Evolutionary conservation across 257 asterid genomes (phyloP), one percentile per base, ranked within the genome.

Genomic region (Henckelia pumila): DNA sequence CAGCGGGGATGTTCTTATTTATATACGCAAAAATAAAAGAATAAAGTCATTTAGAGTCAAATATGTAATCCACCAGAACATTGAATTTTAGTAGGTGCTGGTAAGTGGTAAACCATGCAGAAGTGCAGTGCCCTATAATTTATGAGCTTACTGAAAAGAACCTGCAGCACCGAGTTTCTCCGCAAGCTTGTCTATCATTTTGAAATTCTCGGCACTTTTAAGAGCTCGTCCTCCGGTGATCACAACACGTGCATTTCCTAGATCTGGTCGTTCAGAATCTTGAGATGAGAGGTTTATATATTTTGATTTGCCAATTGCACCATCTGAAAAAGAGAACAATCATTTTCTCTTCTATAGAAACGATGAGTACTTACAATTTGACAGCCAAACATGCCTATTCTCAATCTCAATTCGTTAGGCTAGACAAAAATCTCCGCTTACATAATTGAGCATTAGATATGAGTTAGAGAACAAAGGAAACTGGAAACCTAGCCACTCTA

Each of bases 161-260:
- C 99, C 99, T 93, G 99, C 97, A 13, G 94, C 99, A n/a, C 97
- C 99, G 67, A 93, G 96, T 88, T 86, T 93, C 84, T 86, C 89
- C 0, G 99, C 96, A 73, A 93, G 96, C 80, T 86, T 85, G 68
- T 90, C 99, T 52, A 93, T 80, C 97, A 88, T 76, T 77, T 85
- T 93, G 80, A 93, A 90, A 75, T 93, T 93, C 63, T 93, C 95
- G 16, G 95, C 95, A 79, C 95, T 93, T 82, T 86, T 93, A 64
- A 93, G 83, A 77, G 88, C 99, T 73, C 97, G 80, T 37, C 99
- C 97, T 64, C 96, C 96, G 9, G 93, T 85, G 44, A 93, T 82
- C 59, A 93, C 99, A 74, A 91, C 40, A 16, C 85, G 91, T 33
- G 99, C 97, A 78, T 76, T 90, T 74, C 96, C 97, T 64, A 90